Percentiles rank a stretch among this genome's conserved stretches.
Conservation (phyloP, 2,329 filamentous ascomycete species). For the Cladosporium velox region DNA sequence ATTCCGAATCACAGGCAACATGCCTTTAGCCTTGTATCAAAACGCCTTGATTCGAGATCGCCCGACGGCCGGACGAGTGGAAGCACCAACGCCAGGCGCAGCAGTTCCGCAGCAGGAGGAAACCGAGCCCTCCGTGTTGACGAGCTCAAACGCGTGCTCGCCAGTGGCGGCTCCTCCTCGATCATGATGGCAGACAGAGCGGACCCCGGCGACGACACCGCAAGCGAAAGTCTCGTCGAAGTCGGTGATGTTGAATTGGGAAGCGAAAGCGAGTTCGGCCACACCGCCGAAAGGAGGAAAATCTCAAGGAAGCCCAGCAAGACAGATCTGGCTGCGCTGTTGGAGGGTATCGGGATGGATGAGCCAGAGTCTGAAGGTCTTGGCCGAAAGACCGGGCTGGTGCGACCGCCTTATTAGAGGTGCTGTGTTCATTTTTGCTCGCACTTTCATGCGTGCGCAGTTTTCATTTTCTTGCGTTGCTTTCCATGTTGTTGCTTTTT, state of each 20-base stretch:
- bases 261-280: constrained; percentile 23
- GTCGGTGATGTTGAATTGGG: constrained; percentile 28
- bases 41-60: constrained; percentile 23
- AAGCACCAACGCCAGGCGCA: constrained; percentile 47
- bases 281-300: constrained; percentile 10
- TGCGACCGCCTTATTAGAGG: constrained; percentile 17
- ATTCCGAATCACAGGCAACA: constrained; percentile 18
- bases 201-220: constrained; percentile 53
- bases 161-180: constrained; percentile 31
- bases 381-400: constrained; percentile 1
- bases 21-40: constrained; percentile 12
- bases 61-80: constrained; percentile 38
- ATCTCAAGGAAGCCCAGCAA: constrained; percentile 19
- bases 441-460: background rate
- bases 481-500: background rate
- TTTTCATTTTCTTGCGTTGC: background rate
- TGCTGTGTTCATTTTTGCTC: background rate
- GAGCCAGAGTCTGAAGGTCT: constrained; percentile 9
- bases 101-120: constrained; percentile 43
- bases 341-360: constrained; percentile 22
- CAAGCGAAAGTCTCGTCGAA: constrained; percentile 65
- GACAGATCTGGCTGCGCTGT: constrained; percentile 21
- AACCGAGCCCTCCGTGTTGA: constrained; percentile 45
- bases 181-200: constrained; percentile 41
- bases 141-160: constrained; percentile 50